Conservation (phyloP, 2,329 filamentous ascomycete species). For the Fusarium vanettenii region DNA sequence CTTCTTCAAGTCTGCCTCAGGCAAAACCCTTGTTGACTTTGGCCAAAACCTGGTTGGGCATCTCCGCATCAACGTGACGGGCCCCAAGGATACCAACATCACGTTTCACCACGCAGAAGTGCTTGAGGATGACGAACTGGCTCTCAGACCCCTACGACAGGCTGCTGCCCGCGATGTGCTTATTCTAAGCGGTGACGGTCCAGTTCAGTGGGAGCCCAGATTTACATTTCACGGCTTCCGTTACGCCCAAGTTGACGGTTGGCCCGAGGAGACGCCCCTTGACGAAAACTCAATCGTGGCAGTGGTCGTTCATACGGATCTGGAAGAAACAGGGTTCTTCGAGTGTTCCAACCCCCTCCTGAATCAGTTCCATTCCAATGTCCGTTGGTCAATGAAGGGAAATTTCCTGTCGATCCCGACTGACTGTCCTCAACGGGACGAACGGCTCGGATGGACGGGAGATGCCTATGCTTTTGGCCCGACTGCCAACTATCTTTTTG, state of each 20-base stretch:
- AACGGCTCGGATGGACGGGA: slow-evolving; percentile 65
- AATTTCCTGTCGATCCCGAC: slow-evolving; percentile 69
- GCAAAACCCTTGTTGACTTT: slow-evolving; percentile 64
- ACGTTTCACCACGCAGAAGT: slow-evolving; percentile 65
- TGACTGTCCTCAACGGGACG: slow-evolving; percentile 43
- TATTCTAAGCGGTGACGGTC: background rate
- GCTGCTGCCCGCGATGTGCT: slow-evolving; percentile 55
- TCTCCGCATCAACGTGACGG: slow-evolving; percentile 53
- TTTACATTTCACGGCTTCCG: slow-evolving; percentile 68
- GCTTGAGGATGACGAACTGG: slow-evolving; percentile 60
- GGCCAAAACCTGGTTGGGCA: slow-evolving; percentile 69
- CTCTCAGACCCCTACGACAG: slow-evolving; percentile 52
- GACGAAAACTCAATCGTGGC: slow-evolving; percentile 39
- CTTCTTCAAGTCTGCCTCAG: slow-evolving; percentile 52
- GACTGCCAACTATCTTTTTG: slow-evolving; percentile 64
- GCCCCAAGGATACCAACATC: slow-evolving; percentile 54
- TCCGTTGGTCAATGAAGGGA: slow-evolving; percentile 66
- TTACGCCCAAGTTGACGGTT: slow-evolving; percentile 60
- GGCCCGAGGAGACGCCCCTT: slow-evolving; percentile 41
- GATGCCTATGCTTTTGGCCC: slow-evolving; percentile 62
- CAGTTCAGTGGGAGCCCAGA: slow-evolving; percentile 43
- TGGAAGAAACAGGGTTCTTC: slow-evolving; percentile 62
- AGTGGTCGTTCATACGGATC: slow-evolving; percentile 61
- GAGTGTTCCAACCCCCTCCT: slow-evolving; percentile 62
- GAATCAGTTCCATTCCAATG: slow-evolving; percentile 66